Base-by-base conservation (phyloP, 1,284 basidiomycete species). In the Singerocomus inundabilis region DNA sequence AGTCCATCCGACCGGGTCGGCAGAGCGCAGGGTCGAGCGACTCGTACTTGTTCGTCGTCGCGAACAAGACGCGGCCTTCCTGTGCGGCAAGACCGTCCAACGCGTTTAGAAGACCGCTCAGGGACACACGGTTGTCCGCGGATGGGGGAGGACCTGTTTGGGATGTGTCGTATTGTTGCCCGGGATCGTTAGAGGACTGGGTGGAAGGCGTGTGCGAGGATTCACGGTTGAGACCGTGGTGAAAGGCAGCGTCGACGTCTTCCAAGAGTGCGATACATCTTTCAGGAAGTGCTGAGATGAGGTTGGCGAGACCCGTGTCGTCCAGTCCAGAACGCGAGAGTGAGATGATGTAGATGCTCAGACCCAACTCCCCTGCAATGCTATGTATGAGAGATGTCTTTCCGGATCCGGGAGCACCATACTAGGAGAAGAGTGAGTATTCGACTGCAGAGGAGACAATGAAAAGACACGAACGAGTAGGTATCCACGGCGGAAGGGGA, bases 221-320 rank as follows among this genome's bases (percentile, higher is more conserved):
- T 21, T 69, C 63, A 16, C 82, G 80, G 49, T 73, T 81, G 33
- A 87, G 57, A 25, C 75, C 74, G 48, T 78, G 76, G 33, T 77
- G 78, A 64, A 88, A 86, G 1, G 84, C 85, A 4, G 82, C 86
- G 54, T 90, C 87, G 50, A 90, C 84, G 60, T 89, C 89, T 67
- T 92, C 89, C 78, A 92, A 86, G 21, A 92, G 71, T 0, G 85
- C 81, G 49, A 92, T 84, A 55, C 82, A 86, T 55, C 78, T 74
- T 45, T 81, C 75, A 36, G 89, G 88, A 2, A 91, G 75, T 7
- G 78, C 74, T 9, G 78, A 75, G 50, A 90, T 81, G 32, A 90
- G 71, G 25, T 80, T 74, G 39, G 71, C 74, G 26, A 92, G 76
- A 7, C 70, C 63, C 1, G 72, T 70, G 60, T 93, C 90, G 61